Evolutionary conservation across 108 stramenopile species (phyloP).

Genomic region (Cyclotella atomus): DNA sequence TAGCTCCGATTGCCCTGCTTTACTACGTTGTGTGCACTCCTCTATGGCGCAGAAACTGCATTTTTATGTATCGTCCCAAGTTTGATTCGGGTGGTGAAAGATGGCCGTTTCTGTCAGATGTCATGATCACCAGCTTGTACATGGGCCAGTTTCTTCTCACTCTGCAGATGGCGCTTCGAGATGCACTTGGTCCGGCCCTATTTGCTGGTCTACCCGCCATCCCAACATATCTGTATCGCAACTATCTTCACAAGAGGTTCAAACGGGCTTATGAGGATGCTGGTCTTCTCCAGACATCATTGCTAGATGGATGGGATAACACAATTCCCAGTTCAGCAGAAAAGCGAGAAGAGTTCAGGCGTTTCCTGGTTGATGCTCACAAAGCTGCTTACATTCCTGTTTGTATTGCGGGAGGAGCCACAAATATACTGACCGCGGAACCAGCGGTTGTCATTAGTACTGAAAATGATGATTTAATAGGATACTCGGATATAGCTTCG

Average conservation of each 20-base stretch:
- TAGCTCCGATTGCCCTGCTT: slow-evolving; percentile 64
- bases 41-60: slow-evolving; percentile 72
- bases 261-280: slow-evolving; percentile 73
- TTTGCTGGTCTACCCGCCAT: slow-evolving; percentile 63
- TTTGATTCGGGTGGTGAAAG: slow-evolving; percentile 80
- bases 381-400: slow-evolving; percentile 91
- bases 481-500: slow-evolving; percentile 33
- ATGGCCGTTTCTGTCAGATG: slow-evolving; percentile 86
- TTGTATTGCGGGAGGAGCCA: slow-evolving; percentile 77
- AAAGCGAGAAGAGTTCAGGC: slow-evolving; percentile 78
- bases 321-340: slow-evolving; percentile 55
- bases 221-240: slow-evolving; percentile 69
- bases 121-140: slow-evolving; percentile 65
- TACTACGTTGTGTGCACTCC: slow-evolving; percentile 78
- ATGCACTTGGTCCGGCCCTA: slow-evolving; percentile 74
- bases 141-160: slow-evolving; percentile 66
- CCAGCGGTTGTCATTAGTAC: slow-evolving; percentile 73
- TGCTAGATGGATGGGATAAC: slow-evolving; percentile 86
- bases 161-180: slow-evolving; percentile 61
- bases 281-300: slow-evolving; percentile 81
- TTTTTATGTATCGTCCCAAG: slow-evolving; percentile 83
- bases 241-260: slow-evolving; percentile 56
- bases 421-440: slow-evolving; percentile 73
- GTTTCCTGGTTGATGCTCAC: slow-evolving; percentile 88
- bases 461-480: slow-evolving; percentile 57